Evolutionary conservation across 805 yeast species (phyloP).

Genomic region (Yamadazyma sp.): DNA sequence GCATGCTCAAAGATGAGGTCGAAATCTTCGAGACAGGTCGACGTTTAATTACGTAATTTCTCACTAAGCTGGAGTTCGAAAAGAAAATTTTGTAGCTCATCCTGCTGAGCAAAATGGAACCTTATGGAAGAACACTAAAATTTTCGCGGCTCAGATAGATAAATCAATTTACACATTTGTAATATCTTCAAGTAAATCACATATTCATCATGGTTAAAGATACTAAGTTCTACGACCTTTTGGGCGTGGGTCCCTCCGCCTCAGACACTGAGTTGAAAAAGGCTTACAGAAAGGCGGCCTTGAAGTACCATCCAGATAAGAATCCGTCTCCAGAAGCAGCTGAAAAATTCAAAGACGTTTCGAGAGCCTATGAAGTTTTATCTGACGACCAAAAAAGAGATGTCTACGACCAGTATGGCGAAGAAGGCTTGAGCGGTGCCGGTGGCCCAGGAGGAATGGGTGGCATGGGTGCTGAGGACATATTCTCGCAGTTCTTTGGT

Average conservation of each 20-base stretch:
- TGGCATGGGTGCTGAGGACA: constrained; percentile 66
- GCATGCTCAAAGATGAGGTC: no score
- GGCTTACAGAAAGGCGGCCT: constrained; percentile 79
- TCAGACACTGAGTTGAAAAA: constrained; percentile 72
- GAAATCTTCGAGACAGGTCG: no score
- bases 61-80: neutral
- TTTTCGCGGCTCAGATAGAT: constrained; percentile 6
- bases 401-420: constrained; percentile 85
- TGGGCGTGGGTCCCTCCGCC: constrained; percentile 72
- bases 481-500: constrained; percentile 80
- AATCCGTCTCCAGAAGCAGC: constrained; percentile 87
- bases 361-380: constrained; percentile 85
- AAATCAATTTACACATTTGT: no score
- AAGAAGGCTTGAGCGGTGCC: constrained; percentile 79
- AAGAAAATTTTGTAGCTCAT: constrained; percentile 1
- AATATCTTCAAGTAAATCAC: constrained; percentile 1
- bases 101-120: constrained; percentile 5
- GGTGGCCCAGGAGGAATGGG: constrained; percentile 65
- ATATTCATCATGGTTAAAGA: constrained; percentile 66
- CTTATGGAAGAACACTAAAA: constrained; percentile 11
- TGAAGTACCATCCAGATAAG: constrained; percentile 83
- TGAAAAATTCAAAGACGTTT: constrained; percentile 89
- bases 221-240: constrained; percentile 69
- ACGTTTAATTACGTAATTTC: neutral
- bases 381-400: constrained; percentile 88